Evolutionary conservation across 2,329 filamentous ascomycete genomes (phyloP), one percentile per base, ranked within the genome.

Genomic region (Aspergillus aculeatinus): DNA sequence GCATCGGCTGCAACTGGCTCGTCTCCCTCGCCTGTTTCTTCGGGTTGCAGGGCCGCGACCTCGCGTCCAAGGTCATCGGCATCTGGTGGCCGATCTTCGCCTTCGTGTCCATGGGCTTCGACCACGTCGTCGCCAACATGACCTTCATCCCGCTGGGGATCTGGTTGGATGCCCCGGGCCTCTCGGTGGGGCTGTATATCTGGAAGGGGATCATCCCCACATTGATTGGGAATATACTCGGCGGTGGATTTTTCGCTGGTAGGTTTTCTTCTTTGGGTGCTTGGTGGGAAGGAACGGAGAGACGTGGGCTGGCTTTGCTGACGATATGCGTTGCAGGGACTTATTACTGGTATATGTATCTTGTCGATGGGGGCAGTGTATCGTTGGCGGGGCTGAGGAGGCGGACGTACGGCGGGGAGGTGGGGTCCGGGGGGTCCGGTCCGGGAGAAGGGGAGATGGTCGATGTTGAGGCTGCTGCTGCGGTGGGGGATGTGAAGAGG

Each of bases 81-180:
- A 83, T 86, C 64, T 86, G 84, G 83, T 82, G 79, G 67, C 84
- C 83, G 0, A 82, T 81, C 3, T 83, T 83, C 58, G 80, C 80
- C 1, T 86, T 85, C 63, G 82, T 85, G 0, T 78, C 78, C 1
- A 73, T 84, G 0, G 81, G 79, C 0, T 76, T 85, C 2, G 83
- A 86, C 59, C 84, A 86, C 72, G 82, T 85, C 48, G 77, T 85
- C 16, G 83, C 83, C 25, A 85, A 85, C 62, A 85, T 84, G 82
- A 83, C 81, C 39, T 82, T 83, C 57, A 76, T 82, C 35, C 81
- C 83, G 0, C 67, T 84, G 50, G 81, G 74, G 0, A 83, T 86
- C 39, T 86, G 78, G 72, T 67, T 82, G 0, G 72, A 74, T 0
- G 75, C 81, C 0, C 77, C 80, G 0, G 72, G 72, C 0, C 73